phyloP scores from a whole-genome alignment of 2,329 filamentous ascomycete genomes.

The Penicillium olsonii region DNA sequence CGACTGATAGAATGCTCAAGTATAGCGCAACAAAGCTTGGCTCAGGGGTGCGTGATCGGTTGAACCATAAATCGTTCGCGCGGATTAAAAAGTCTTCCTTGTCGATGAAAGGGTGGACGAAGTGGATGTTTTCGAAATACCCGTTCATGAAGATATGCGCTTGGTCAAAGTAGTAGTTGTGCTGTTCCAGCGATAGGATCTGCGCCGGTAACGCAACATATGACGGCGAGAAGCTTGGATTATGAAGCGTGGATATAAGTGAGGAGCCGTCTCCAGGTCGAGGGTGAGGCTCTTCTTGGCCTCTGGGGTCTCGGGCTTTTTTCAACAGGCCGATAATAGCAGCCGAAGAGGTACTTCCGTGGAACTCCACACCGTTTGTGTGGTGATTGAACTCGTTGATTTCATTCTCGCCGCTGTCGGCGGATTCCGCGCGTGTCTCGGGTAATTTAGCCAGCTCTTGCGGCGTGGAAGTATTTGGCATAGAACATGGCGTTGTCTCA shows the following conservation, averaged over 20 bases:
- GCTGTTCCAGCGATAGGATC: conserved; percentile 23
- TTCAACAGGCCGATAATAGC: conserved; percentile 48
- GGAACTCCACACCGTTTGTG: conserved; percentile 51
- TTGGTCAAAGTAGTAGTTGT: conserved; percentile 47
- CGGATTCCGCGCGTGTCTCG: conserved; percentile 24
- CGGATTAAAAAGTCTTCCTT: conserved; percentile 47
- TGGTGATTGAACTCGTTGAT: conserved; percentile 49
- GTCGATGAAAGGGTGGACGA: conserved; percentile 52
- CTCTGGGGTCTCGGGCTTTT: conserved; percentile 28
- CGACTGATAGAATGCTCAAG: conserved; percentile 50
- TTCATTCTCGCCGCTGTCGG: conserved; percentile 37
- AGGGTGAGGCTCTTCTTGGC: conserved; percentile 15
- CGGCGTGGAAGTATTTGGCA: conserved; percentile 24
- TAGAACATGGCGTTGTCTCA: conserved; percentile 27
- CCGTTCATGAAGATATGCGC: conserved; percentile 49
- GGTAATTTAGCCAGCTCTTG: conserved; percentile 15
- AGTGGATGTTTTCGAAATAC: conserved; percentile 53
- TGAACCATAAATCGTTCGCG: conserved; percentile 49
- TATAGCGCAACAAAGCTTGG: conserved; percentile 52
- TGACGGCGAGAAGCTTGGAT: conserved; percentile 45
- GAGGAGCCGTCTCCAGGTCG: conserved; percentile 31
- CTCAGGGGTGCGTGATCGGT: conserved; percentile 29
- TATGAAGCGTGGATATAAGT: conserved; percentile 50
- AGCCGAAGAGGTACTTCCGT: conserved; percentile 51
- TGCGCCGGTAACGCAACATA: conserved; percentile 24